A percentile compares a stretch with the other conserved stretches of the same genome.
Conservation (phyloP, 2,329 filamentous ascomycete species). For the Talaromyces atroroseus region DNA sequence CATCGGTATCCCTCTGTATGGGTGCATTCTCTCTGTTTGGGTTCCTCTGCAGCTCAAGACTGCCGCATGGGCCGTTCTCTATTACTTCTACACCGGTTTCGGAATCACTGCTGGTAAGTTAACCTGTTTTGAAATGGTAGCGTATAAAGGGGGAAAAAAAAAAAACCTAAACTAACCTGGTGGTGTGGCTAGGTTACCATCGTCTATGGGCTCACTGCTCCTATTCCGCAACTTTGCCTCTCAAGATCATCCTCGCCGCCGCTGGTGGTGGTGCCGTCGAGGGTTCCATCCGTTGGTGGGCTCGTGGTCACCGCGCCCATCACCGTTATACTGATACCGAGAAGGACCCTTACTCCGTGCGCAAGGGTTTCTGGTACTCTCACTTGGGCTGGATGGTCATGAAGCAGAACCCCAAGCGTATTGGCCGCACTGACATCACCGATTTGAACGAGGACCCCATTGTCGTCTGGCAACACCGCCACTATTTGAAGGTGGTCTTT, state of each 20-base stretch:
- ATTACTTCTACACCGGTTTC: conserved; percentile 79
- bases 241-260: conserved; percentile 76
- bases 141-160: no score
- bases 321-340: conserved; percentile 90
- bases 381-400: conserved; percentile 89
- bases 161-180: background rate
- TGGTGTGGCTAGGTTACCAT: conserved; percentile 56
- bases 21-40: conserved; percentile 70
- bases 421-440: conserved; percentile 81
- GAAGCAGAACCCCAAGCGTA: conserved; percentile 87
- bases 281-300: conserved; percentile 86
- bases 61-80: conserved; percentile 64
- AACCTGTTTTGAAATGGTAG: background rate
- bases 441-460: conserved; percentile 82
- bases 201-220: conserved; percentile 82
- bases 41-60: conserved; percentile 69
- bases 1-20: conserved; percentile 67
- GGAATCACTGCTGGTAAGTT: conserved; percentile 69
- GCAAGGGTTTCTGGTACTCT: conserved; percentile 79
- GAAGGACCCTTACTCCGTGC: conserved; percentile 85
- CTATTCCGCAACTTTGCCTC: conserved; percentile 69
- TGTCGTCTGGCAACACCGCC: conserved; percentile 80
- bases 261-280: conserved; percentile 78
- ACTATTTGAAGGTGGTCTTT: conserved; percentile 76
- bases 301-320: conserved; percentile 77